Base-by-base conservation (phyloP, 345 rosid species). In the Hypericum androsaemum region DNA sequence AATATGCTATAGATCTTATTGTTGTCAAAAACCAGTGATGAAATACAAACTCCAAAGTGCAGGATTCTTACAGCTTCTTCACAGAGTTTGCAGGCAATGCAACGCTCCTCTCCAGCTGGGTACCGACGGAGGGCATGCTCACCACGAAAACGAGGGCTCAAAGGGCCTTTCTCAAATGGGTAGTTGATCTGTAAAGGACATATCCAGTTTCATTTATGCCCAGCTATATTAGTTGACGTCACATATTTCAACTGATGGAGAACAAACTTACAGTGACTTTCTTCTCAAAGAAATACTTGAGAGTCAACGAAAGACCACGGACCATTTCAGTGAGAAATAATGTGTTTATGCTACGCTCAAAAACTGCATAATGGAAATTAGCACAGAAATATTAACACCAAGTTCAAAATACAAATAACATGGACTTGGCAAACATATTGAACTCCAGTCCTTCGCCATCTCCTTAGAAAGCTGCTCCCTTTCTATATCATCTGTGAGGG, bases 81-180 rank as follows among this genome's bases (percentile, higher is more conserved):
- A 62, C 97, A 92, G 47, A 92, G 98, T 80, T 88, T 88, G 67
- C 97, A 92, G 53, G 97, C 97, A 77, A 92, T 92, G 86, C 98
- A 92, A 63, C 97, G 94, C 56, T 92, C 97, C 69, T 92, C 97
- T 45, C 95, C 94, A 40, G 94, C 81, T 54, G 87, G 90, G 64
- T 92, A 88, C 56, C 94, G 74, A 8, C 90, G 80, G 44, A 88
- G 90, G 39, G 94, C 95, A 56, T 85, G 98, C 63, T 92, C 98
- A 59, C 98, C 97, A 53, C 89, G 94, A 70, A 92, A 88, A 39
- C 94, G 84, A 41, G 97, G 97, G 68, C 97, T 92, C 74, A 85
- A 55, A 55, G 94, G 98, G 54, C 98, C 98, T 79, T 92, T 92
- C 77, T 88, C 98, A 69, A 92, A 92, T 10, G 97, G 97, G 68